Conservation (phyloP, 73 alveolate species). For the Symbiodinium pilosum region DNA sequence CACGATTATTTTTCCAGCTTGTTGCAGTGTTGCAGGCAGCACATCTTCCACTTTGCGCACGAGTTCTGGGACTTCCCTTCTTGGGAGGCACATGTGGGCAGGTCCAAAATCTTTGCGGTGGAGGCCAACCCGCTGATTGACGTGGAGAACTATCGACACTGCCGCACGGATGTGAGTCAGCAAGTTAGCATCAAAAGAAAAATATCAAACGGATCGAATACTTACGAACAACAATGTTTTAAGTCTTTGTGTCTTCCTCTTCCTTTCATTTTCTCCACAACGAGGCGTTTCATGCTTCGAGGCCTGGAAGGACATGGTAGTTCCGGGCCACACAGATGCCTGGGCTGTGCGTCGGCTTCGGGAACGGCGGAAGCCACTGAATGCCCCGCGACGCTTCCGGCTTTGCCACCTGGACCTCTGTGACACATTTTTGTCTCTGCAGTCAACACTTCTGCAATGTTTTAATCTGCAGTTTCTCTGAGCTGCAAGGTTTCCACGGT, state of each 20-base stretch:
- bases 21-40: constrained; percentile 9
- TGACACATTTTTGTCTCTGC: too few species aligned
- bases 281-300: constrained; percentile 46
- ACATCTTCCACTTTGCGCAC: constrained; percentile 88
- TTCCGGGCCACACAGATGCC: constrained; percentile 90
- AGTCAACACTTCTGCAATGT: too few species aligned
- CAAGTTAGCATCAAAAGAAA: too few species aligned
- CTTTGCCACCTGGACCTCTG: constrained; percentile 46
- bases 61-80: constrained; percentile 95
- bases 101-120: constrained; percentile 56
- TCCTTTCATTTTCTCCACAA: too few species aligned
- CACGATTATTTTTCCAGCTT: too few species aligned
- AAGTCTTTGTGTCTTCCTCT: too few species aligned
- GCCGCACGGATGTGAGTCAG: too few species aligned
- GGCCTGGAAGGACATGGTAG: constrained; percentile 46
- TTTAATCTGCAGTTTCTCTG: neutral
- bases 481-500: constrained; percentile 68
- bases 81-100: constrained; percentile 63
- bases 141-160: constrained; percentile 15
- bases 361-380: neutral
- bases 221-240: too few species aligned
- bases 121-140: constrained; percentile 81
- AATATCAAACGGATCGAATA: too few species aligned
- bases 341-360: constrained; percentile 65
- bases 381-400: constrained; percentile 22